Evolutionary conservation across 352 stramenopile genomes (phyloP).

Genomic region (Aphanomyces invadans): DNA sequence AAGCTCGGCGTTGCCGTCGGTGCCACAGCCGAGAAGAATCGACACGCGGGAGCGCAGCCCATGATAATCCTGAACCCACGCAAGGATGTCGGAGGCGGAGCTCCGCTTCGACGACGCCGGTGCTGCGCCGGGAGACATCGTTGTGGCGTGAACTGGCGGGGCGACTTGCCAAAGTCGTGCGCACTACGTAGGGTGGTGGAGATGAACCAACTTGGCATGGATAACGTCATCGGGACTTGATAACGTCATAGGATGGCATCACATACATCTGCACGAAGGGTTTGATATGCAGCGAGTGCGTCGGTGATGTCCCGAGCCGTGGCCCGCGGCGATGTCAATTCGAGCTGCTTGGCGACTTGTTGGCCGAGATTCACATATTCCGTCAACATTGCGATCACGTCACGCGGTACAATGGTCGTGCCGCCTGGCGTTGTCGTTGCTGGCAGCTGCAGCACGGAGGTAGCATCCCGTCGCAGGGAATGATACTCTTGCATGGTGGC

Average conservation of each 20-base stretch:
- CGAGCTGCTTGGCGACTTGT: background rate
- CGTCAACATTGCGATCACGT: background rate
- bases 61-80: conserved; percentile 8
- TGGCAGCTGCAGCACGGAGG: background rate
- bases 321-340: background rate
- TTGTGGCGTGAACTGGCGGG: background rate
- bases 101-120: background rate
- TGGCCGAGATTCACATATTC: background rate
- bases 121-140: too few species aligned
- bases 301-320: background rate
- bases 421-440: background rate
- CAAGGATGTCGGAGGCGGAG: conserved; percentile 13
- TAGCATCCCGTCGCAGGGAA: background rate
- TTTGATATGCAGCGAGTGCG: conserved; percentile 13
- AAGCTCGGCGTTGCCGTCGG: background rate
- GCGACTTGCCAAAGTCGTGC: background rate
- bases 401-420: too few species aligned
- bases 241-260: background rate
- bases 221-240: too few species aligned
- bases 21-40: background rate
- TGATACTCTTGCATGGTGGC: conserved; percentile 4
- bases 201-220: background rate
- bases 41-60: background rate
- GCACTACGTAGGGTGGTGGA: background rate
- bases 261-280: conserved; percentile 12